Conservation (phyloP, 805 yeast species). For the Komagataella mondaviorum region DNA sequence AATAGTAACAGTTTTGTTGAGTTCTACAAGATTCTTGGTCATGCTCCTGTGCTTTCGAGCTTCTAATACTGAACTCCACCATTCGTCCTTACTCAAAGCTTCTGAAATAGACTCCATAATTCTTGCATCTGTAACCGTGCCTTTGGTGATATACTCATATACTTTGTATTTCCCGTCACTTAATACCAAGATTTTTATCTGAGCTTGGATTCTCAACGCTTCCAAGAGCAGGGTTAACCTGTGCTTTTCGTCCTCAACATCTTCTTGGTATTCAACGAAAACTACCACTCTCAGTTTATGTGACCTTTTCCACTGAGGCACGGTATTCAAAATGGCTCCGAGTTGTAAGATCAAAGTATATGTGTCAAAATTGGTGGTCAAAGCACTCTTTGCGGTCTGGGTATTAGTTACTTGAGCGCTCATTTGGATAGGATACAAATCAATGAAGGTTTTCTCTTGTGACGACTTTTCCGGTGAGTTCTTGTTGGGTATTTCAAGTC, state of each 20-base stretch:
- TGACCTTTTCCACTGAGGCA: constrained; percentile 79
- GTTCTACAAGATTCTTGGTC: constrained; percentile 2
- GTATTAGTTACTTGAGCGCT: constrained; percentile 62
- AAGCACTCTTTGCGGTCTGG: constrained; percentile 48
- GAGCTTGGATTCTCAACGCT: constrained; percentile 76
- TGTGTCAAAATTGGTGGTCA: constrained; percentile 90
- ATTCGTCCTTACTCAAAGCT: constrained; percentile 47
- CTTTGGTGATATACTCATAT: constrained; percentile 71
- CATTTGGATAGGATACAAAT: constrained; percentile 95
- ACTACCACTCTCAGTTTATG: constrained; percentile 72
- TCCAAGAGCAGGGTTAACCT: constrained; percentile 53
- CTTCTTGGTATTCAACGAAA: constrained; percentile 69
- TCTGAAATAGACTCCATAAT: constrained; percentile 32
- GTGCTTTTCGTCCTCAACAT: constrained; percentile 53
- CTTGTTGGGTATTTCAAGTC: constrained; percentile 47
- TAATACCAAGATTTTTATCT: constrained; percentile 61
- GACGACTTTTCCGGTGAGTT: constrained; percentile 16
- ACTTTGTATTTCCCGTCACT: constrained; percentile 38
- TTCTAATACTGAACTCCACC: constrained; percentile 70
- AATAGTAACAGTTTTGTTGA: constrained; percentile 1
- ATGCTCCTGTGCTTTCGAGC: constrained; percentile 33
- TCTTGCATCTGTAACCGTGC: constrained; percentile 26
- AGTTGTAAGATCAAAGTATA: constrained; percentile 86
- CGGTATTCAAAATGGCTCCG: constrained; percentile 88
- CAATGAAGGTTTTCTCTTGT: constrained; percentile 45